phyloP scores from a whole-genome alignment of 257 asterid genomes.

The Forsythia viridissima region DNA sequence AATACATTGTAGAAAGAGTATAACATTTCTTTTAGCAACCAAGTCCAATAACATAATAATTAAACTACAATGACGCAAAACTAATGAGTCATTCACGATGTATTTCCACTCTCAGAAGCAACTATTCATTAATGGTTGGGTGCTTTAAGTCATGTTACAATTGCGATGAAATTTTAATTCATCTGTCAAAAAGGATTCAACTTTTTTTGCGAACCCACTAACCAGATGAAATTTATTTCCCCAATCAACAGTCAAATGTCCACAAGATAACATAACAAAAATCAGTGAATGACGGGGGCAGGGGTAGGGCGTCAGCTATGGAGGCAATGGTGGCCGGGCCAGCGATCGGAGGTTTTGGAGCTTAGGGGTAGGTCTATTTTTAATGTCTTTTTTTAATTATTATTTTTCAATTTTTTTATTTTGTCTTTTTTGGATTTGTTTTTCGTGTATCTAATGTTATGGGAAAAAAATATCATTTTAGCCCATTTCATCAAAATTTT shows the following conservation, averaged over 20 bases:
- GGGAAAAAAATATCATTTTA: too few species aligned
- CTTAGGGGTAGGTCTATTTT: too few species aligned
- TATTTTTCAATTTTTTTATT: too few species aligned
- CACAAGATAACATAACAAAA: not conserved
- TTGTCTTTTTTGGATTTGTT: too few species aligned
- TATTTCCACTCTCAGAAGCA: not conserved
- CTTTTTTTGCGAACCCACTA: not conserved
- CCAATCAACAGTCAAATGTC: not conserved
- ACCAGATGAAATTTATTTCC: not conserved
- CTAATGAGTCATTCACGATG: not conserved
- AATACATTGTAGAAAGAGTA: not conserved
- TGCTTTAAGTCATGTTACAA: not conserved
- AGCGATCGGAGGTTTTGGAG: too few species aligned
- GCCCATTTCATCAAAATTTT: too few species aligned
- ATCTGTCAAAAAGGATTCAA: not conserved
- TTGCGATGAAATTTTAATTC: not conserved
- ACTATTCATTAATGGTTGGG: slow-evolving; percentile 9
- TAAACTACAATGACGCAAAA: not conserved
- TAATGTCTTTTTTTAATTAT: too few species aligned
- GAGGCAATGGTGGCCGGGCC: too few species aligned
- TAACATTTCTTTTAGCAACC: slow-evolving; percentile 9
- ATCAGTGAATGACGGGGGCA: not conserved
- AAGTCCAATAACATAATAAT: not conserved
- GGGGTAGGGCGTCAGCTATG: too few species aligned
- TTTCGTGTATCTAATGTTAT: too few species aligned